Percentiles rank a stretch among this genome's conserved stretches.
Evolutionary conservation across 108 stramenopile genomes (phyloP).

Genomic region (Cylindrotheca closterium): DNA sequence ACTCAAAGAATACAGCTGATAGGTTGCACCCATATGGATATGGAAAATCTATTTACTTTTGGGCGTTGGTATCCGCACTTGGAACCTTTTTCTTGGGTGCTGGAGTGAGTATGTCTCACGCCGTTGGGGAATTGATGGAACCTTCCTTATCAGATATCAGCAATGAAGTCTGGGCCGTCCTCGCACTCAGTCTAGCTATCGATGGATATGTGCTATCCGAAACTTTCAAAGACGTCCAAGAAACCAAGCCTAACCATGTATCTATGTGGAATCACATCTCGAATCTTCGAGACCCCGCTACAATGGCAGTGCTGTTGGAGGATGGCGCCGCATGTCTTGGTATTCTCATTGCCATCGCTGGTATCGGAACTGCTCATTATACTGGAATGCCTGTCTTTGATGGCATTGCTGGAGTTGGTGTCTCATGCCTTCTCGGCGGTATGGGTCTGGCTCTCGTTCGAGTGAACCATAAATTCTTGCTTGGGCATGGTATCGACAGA

Average conservation of each 20-base stretch:
- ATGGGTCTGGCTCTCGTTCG: conserved; percentile 86
- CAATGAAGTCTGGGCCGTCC: conserved; percentile 86
- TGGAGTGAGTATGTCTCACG: conserved; percentile 89
- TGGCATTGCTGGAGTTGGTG: conserved; percentile 88
- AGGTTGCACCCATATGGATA: conserved; percentile 85
- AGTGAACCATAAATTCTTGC: conserved; percentile 90
- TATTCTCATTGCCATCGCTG: conserved; percentile 90
- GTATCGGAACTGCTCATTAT: conserved; percentile 83
- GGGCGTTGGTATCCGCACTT: conserved; percentile 91
- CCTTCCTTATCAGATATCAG: conserved; percentile 64
- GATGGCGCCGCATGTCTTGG: conserved; percentile 97
- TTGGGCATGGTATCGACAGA: conserved; percentile 91
- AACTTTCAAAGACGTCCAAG: conserved; percentile 63
- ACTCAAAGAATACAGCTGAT: conserved; percentile 78
- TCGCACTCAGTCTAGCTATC: conserved; percentile 76
- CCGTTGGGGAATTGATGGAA: conserved; percentile 66
- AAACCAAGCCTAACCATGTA: conserved; percentile 46
- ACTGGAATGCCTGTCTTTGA: conserved; percentile 87
- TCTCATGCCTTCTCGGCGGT: conserved; percentile 80
- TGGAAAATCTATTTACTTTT: conserved; percentile 81
- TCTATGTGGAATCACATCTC: conserved; percentile 61
- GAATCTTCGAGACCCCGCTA: conserved; percentile 92
- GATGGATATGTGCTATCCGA: conserved; percentile 89
- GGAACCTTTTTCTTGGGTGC: conserved; percentile 95
- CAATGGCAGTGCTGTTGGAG: conserved; percentile 93